A percentile compares a stretch with the other conserved stretches of the same genome.
phyloP scores from a whole-genome alignment of 2,329 filamentous ascomycete genomes.

The Fusarium armeniacum region DNA sequence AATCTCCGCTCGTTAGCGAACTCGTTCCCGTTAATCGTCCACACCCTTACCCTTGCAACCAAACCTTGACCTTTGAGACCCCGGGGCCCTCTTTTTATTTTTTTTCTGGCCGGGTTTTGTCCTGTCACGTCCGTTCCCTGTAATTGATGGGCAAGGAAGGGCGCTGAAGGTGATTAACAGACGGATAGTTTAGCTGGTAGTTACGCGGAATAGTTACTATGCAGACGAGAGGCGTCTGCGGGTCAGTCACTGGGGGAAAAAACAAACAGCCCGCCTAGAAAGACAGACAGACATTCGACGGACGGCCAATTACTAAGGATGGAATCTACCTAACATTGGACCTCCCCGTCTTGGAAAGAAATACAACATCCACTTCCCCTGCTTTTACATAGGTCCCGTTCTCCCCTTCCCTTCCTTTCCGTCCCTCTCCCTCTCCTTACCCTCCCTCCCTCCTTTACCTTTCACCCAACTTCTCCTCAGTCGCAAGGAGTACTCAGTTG shows the following conservation, averaged over 20 bases:
- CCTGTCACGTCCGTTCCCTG: constrained; percentile 20
- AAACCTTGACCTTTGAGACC: constrained; percentile 25
- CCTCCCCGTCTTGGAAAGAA: constrained; percentile 28
- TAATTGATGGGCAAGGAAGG: constrained; percentile 9
- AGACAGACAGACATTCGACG: constrained; percentile 1
- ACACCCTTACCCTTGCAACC: constrained; percentile 30
- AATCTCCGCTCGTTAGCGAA: constrained; percentile 42
- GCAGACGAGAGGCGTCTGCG: constrained; percentile 28
- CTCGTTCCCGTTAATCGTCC: constrained; percentile 38
- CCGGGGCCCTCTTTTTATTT: constrained; percentile 42
- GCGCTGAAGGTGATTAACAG: constrained; percentile 16
- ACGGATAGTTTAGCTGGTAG: not conserved
- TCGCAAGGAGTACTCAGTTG: constrained; percentile 38
- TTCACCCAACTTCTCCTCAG: constrained; percentile 12
- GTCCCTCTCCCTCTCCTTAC: constrained; percentile 1
- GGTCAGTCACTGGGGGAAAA: constrained; percentile 8
- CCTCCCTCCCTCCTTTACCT: constrained; percentile 10
- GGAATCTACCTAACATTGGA: constrained; percentile 18
- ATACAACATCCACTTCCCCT: constrained; percentile 36
- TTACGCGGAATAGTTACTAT: constrained; percentile 6
- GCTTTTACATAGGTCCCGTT: constrained; percentile 23
- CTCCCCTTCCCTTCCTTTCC: constrained; percentile 13
- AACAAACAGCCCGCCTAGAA: constrained; percentile 10
- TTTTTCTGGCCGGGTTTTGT: constrained; percentile 1
- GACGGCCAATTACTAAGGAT: constrained; percentile 38